phyloP scores from a whole-genome alignment of 75 land plant species.

The Selaginella tamariscina region DNA sequence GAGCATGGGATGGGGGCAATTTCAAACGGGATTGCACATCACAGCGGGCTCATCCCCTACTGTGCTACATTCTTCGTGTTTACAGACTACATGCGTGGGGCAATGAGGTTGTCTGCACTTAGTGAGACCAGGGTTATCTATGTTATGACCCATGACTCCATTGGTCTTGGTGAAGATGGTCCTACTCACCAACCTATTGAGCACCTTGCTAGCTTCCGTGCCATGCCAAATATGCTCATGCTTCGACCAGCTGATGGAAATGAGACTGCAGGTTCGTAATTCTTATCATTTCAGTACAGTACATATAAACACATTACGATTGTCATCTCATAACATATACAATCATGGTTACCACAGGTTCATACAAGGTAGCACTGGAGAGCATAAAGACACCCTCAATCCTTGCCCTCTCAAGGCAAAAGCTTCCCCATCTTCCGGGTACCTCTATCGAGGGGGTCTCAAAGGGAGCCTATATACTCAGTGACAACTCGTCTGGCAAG shows the following conservation, averaged over 20 bases:
- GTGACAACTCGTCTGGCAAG: constrained; percentile 44
- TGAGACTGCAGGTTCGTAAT: constrained; percentile 79
- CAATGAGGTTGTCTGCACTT: constrained; percentile 65
- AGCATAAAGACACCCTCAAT: constrained; percentile 48
- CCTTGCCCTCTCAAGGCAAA: constrained; percentile 73
- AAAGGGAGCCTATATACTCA: constrained; percentile 56
- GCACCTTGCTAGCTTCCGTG: constrained; percentile 74
- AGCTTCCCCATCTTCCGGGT: constrained; percentile 59
- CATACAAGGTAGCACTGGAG: constrained; percentile 19
- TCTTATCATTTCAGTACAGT: no score
- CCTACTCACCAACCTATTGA: constrained; percentile 90
- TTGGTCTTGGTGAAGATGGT: constrained; percentile 88
- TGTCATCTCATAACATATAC: no score
- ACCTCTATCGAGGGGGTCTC: constrained; percentile 60
- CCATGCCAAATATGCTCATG: constrained; percentile 68
- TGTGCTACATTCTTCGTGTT: constrained; percentile 80
- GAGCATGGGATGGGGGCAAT: constrained; percentile 86
- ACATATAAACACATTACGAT: no score
- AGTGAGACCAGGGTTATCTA: constrained; percentile 69
- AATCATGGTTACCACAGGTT: no score
- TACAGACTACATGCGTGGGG: constrained; percentile 71
- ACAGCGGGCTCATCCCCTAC: constrained; percentile 67
- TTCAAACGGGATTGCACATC: constrained; percentile 59
- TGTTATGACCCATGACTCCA: constrained; percentile 85
- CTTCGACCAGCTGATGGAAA: constrained; percentile 74